Base-by-base conservation (phyloP, 2,329 filamentous ascomycete species). In the Orbilia ellipsospora region DNA sequence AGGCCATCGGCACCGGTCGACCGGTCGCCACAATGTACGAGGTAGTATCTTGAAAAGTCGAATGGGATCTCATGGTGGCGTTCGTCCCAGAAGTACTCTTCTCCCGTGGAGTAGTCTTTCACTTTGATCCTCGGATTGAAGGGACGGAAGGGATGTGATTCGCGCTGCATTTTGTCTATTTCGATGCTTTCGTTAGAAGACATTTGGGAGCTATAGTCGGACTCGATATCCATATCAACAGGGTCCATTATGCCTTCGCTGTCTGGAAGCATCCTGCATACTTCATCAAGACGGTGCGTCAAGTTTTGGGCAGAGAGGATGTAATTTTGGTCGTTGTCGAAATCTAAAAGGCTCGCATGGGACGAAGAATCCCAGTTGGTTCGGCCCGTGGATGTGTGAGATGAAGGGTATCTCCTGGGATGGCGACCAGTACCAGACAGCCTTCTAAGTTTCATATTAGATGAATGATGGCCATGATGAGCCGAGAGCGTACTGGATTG, bases 81-180 rank as follows among this genome's bases (percentile, higher is more conserved):
- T 28, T 74, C 70, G 16, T 74, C 56, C 70, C 70, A 74, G 42
- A 64, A 74, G 26, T 74, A 74, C 13, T 40, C 28, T 42, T 74
- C 70, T 10, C 51, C 23, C 4, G 60, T 31, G 15, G 10, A 3
- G 1, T 13, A 28, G 59, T 74, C 70, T n/a, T 55, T 16, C 6
- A 74, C 52, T 13, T 50, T 62, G 42, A 74, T 74, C n/a, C 63
- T 40, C 2, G 70, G 70, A 16, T 68, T 60, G 15, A 42, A 54
- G 10, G 70, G 70, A 12, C 16, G 31, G 63, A 74, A 74, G 3
- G 44, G 23, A 23, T 55, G 52, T 0, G 42, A 8, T 3, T 15
- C 15, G 42, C 59, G 61, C 8, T 23, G 45, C 57, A 74, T 28
- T 26, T n/a, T 52, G 13, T 68, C 70, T 28, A 74, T 68, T 36